Percentiles rank a stretch among this genome's conserved stretches.
Conservation (phyloP, 345 rosid genomes). For the Geranium brycei region DNA sequence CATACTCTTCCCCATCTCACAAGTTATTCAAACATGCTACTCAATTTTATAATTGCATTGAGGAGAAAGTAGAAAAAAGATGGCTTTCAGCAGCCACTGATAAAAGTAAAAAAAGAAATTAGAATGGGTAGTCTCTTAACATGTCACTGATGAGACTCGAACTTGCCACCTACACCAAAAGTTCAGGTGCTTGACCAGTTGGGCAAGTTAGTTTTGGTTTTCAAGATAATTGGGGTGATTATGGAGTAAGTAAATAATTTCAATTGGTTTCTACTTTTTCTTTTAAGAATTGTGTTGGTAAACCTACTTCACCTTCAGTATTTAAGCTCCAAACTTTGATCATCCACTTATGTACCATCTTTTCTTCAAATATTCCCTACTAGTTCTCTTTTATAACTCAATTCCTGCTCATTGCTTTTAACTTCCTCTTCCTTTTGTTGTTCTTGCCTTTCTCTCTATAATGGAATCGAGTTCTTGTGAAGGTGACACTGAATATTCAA, state of each 20-base stretch:
- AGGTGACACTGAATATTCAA: constrained; percentile 7
- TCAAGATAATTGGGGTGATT: constrained; percentile 9
- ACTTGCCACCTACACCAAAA: too few relatives aligned
- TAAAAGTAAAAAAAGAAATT: background rate
- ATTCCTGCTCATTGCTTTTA: constrained; percentile 2
- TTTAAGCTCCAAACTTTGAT: constrained; percentile 17
- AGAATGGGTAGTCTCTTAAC: background rate
- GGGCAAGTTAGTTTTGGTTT: too few relatives aligned
- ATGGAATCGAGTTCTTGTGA: constrained; percentile 11
- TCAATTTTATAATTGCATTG: constrained; percentile 18
- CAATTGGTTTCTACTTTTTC: constrained; percentile 12
- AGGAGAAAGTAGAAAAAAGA: constrained; percentile 5
- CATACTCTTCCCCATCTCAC: constrained; percentile 15
- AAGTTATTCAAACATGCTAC: constrained; percentile 18
- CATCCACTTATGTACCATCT: constrained; percentile 1
- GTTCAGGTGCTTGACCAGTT: too few relatives aligned
- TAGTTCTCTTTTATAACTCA: background rate
- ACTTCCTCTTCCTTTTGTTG: constrained; percentile 10
- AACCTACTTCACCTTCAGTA: constrained; percentile 11
- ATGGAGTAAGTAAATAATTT: constrained; percentile 4
- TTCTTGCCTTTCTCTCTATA: constrained; percentile 9
- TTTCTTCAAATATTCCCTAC: constrained; percentile 6
- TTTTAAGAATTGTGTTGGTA: constrained; percentile 10
- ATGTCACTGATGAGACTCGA: too few relatives aligned
- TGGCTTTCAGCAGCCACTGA: constrained; percentile 7